A percentile compares a stretch with the other conserved stretches of the same genome.
phyloP scores from a whole-genome alignment of 352 stramenopile genomes.

The Globisporangium abappressorium region DNA sequence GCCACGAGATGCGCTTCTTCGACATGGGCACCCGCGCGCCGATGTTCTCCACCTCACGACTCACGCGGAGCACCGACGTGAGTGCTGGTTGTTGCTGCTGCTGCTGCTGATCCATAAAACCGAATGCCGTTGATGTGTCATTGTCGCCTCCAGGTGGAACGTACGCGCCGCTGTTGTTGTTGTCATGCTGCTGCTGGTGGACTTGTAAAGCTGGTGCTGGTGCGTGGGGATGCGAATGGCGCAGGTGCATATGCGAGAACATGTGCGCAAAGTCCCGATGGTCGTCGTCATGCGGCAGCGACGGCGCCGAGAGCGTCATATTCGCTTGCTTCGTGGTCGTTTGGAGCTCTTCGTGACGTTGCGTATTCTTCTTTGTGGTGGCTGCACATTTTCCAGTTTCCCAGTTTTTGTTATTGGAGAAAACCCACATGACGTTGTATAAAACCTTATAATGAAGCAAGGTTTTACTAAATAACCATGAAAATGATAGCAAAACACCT shows the following conservation, averaged over 20 bases:
- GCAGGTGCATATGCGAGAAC: conserved; percentile 29
- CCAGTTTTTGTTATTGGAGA: not conserved
- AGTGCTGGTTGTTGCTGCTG: not conserved
- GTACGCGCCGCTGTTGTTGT: not conserved
- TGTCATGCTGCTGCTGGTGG: conserved; percentile 3
- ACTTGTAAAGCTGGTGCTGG: not conserved
- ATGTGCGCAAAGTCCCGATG: not conserved
- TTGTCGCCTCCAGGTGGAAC: not conserved
- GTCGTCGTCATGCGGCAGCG: conserved; percentile 25
- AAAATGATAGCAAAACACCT: conserved; percentile 2
- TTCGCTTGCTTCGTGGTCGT: not conserved
- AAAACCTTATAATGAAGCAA: not conserved
- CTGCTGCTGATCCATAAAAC: not conserved
- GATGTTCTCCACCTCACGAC: conserved; percentile 80
- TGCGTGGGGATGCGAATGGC: conserved; percentile 14
- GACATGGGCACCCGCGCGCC: conserved; percentile 72
- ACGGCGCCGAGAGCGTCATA: conserved; percentile 49
- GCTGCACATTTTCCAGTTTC: not conserved
- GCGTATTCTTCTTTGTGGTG: conserved; percentile 3
- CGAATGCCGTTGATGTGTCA: not conserved
- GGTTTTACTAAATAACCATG: not conserved
- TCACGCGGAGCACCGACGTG: conserved; percentile 50
- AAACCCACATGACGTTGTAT: not conserved
- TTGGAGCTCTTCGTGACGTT: not conserved
- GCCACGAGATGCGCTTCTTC: conserved; percentile 86